Evolutionary conservation across 2,329 filamentous ascomycete species (phyloP).

Genomic region (Tothia fuscella): DNA sequence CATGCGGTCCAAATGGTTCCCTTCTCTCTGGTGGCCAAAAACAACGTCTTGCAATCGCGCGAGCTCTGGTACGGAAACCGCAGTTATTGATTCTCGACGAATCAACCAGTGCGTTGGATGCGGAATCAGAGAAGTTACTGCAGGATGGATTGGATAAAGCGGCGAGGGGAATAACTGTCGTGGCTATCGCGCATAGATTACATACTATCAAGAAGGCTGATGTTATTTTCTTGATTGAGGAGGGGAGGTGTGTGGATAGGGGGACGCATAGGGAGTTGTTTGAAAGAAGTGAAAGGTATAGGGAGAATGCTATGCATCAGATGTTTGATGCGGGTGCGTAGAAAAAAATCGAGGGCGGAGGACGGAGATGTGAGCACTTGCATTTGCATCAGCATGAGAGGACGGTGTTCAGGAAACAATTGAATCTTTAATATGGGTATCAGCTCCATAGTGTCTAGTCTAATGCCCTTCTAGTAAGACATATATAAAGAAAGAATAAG

Average conservation of each 20-base stretch:
- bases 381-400: no score
- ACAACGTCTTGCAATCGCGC: slow-evolving; percentile 34
- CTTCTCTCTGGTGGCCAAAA: slow-evolving; percentile 34
- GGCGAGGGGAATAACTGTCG: slow-evolving; percentile 26
- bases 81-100: slow-evolving; percentile 36
- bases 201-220: slow-evolving; percentile 31
- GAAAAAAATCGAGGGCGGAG: no score
- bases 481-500: no score
- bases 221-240: slow-evolving; percentile 36
- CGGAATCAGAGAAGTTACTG: slow-evolving; percentile 31
- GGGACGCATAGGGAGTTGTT: slow-evolving; percentile 39
- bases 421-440: no score
- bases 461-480: no score
- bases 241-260: slow-evolving; percentile 35
- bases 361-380: no score
- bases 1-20: slow-evolving; percentile 31
- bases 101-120: slow-evolving; percentile 35
- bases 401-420: no score
- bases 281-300: slow-evolving; percentile 36
- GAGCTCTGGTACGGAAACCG: slow-evolving; percentile 34
- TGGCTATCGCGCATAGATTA: slow-evolving; percentile 34
- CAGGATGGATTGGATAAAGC: slow-evolving; percentile 29
- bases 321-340: no score
- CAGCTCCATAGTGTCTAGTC: no score
- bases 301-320: slow-evolving; percentile 38